Conservation (phyloP, 306 rosid genomes). For the Dalbergia oliveri region DNA sequence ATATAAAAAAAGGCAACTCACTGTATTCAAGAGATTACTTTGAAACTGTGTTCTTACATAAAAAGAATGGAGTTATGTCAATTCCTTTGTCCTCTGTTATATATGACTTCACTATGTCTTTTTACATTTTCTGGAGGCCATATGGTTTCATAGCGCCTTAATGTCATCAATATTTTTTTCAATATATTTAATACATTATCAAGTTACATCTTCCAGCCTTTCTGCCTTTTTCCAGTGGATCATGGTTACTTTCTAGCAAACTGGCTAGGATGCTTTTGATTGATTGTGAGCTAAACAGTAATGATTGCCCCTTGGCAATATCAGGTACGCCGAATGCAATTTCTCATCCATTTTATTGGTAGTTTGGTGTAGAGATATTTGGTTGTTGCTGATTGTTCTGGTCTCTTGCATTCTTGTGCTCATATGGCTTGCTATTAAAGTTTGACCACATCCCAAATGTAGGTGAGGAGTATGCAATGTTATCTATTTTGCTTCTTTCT, state of each 20-base stretch:
- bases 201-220: constrained; percentile 39
- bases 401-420: constrained; percentile 23
- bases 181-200: constrained; percentile 4
- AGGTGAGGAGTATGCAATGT: not conserved
- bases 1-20: constrained; percentile 11
- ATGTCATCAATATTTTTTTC: not conserved
- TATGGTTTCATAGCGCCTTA: constrained; percentile 18
- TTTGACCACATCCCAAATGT: not conserved
- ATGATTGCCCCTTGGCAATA: constrained; percentile 69
- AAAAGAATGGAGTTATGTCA: constrained; percentile 14
- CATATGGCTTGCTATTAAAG: constrained; percentile 13
- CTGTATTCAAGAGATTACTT: constrained; percentile 18
- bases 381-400: constrained; percentile 24
- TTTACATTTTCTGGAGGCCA: constrained; percentile 12
- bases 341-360: constrained; percentile 32
- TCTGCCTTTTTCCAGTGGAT: constrained; percentile 65
- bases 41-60: constrained; percentile 14
- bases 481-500: constrained; percentile 14
- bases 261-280: constrained; percentile 81
- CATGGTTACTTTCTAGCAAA: constrained; percentile 90
- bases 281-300: constrained; percentile 83
- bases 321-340: constrained; percentile 62
- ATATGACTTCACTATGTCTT: constrained; percentile 2
- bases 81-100: constrained; percentile 20
- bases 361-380: constrained; percentile 9